Conservation (phyloP, 257 asterid species). For the Vinca minor region DNA sequence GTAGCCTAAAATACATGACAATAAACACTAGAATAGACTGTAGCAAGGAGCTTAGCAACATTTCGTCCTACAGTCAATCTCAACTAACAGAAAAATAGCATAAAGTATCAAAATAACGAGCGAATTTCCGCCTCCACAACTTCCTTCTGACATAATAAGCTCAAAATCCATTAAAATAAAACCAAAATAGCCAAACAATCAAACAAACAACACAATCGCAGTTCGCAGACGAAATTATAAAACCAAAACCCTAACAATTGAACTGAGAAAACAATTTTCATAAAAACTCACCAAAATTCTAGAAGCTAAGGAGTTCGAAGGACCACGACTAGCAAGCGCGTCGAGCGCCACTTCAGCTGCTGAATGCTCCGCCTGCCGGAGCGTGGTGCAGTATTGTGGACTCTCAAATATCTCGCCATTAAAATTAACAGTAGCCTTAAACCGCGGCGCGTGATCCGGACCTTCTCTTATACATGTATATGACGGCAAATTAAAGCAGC, state of each 20-base stretch:
- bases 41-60: not conserved
- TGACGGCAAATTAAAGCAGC: slow-evolving; percentile 39
- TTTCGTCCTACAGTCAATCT: not conserved
- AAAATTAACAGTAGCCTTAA: slow-evolving; percentile 39
- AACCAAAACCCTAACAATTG: slow-evolving; percentile 10
- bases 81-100: not conserved
- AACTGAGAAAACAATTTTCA: not conserved
- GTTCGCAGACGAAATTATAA: not conserved
- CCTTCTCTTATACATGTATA: slow-evolving; percentile 37
- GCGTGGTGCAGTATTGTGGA: slow-evolving; percentile 30
- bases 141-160: not conserved
- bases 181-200: not conserved
- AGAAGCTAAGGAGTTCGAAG: slow-evolving; percentile 33
- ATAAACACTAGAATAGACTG: too few relatives aligned
- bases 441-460: slow-evolving; percentile 44
- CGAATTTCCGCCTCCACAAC: not conserved
- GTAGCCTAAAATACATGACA: too few relatives aligned
- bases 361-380: slow-evolving; percentile 39
- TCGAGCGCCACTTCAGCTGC: slow-evolving; percentile 43
- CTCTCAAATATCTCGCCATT: slow-evolving; percentile 38
- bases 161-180: not conserved
- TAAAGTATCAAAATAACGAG: not conserved
- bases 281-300: slow-evolving; percentile 28
- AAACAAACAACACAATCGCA: not conserved
- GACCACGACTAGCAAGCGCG: slow-evolving; percentile 33